Conservation (phyloP, 2,329 filamentous ascomycete species). For the Epichloe aotearoae region DNA sequence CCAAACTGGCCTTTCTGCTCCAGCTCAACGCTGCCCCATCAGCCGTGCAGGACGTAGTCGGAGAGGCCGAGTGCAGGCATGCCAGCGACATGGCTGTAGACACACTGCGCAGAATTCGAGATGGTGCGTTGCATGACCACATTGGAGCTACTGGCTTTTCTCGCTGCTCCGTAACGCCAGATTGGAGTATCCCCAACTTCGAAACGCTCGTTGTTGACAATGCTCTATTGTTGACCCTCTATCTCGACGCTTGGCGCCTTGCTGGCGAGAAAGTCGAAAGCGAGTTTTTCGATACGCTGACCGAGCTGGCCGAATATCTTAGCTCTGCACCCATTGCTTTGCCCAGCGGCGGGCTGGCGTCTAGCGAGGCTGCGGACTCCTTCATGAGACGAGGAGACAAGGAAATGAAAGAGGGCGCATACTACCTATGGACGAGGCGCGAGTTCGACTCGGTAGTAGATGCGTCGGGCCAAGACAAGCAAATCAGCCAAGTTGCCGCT, state of each 20-base stretch:
- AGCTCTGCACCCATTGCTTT: slow-evolving; percentile 56
- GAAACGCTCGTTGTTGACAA: slow-evolving; percentile 97
- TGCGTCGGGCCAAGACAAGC: slow-evolving; percentile 22
- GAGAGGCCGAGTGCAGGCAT: slow-evolving; percentile 58
- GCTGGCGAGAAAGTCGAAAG: slow-evolving; percentile 36
- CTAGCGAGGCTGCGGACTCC: slow-evolving; percentile 85
- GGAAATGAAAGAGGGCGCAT: slow-evolving; percentile 82
- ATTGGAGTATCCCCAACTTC: slow-evolving; percentile 93
- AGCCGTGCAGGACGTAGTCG: slow-evolving; percentile 76
- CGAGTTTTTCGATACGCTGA: slow-evolving; percentile 64
- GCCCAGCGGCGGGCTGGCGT: slow-evolving; percentile 62
- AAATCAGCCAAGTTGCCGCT: slow-evolving; percentile 61
- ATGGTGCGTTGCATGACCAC: slow-evolving; percentile 42
- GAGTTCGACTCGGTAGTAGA: slow-evolving; percentile 67
- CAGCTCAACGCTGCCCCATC: slow-evolving; percentile 57
- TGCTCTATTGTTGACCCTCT: slow-evolving; percentile 68
- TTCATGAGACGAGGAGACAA: slow-evolving; percentile 57
- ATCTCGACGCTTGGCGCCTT: slow-evolving; percentile 72
- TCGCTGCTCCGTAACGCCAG: slow-evolving; percentile 76
- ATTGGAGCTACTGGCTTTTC: slow-evolving; percentile 40
- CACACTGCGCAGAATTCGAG: slow-evolving; percentile 61
- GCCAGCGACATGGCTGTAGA: slow-evolving; percentile 68
- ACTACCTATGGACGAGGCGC: slow-evolving; percentile 84
- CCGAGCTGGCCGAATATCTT: slow-evolving; percentile 79
- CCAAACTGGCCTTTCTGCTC: slow-evolving; percentile 72